Evolutionary conservation across 2,329 filamentous ascomycete genomes (phyloP), one percentile per base, ranked within the genome.

Genomic region (Colletotrichum chrysophilum): DNA sequence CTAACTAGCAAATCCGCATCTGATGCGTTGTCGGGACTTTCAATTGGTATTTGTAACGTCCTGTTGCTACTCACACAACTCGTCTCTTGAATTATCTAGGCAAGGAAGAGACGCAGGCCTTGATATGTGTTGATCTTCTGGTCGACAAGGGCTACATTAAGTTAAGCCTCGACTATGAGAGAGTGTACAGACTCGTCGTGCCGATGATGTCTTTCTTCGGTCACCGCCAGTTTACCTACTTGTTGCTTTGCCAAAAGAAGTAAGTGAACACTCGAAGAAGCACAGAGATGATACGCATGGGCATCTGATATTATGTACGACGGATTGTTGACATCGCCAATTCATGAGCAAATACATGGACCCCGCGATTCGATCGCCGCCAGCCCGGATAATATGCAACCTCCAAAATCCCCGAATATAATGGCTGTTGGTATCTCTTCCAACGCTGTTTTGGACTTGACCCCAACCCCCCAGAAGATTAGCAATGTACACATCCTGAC

Each of bases 301-400:
- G 43, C 43, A 52, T 52, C n/a, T 52, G 43, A 13, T 52, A 52
- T 52, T 52, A 52, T 52, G 43, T 52, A 52, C 34, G 62, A 30
- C 26, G 62, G 36, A 28, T 28, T 30, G 34, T 65, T 43, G 21
- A 65, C 62, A 65, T 65, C 36, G 36, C 38, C 62, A 48, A 34
- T 24, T 65, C 62, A 65, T 65, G 14, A 43, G 62, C 62, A 65
- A 48, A 48, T 65, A 65, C 21, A 28, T 48, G 16, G 34, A 24
- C 24, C 62, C n/a, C 36, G 62, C 36, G 62, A 32, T 12, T 32
- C 38, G 43, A 56, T 52, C 48, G 30, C 65, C 30, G 65, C 48
- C 28, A 6, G 32, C 55, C 55, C 66, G 21, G 34, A 69, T 61
- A 36, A 60, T 69, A 69, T 69, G 58, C 66, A 69, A 69, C n/a